These are phyloP conservation scores for Hypoxylon sp. DNA, from an alignment of 2,329 filamentous ascomycete species.

Conservation along the genomic window DNA sequence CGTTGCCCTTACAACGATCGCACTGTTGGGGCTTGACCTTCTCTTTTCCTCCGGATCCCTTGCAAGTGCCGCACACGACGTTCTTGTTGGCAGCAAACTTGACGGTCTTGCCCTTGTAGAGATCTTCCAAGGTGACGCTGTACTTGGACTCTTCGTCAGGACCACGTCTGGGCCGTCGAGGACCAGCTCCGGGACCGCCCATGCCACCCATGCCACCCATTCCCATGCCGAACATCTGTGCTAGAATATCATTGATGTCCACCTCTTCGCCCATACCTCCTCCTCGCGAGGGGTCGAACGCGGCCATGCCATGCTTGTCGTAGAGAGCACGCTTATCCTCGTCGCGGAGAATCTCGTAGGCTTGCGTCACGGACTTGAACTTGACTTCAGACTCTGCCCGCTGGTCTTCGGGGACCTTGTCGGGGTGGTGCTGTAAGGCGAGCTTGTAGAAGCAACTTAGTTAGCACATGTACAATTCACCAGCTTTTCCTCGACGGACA, in stretches of 20 bases:
- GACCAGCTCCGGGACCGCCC: conserved; percentile 54
- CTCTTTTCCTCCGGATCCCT: conserved; percentile 88
- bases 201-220: conserved; percentile 44
- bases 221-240: conserved; percentile 80
- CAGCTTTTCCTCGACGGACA: not conserved
- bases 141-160: conserved; percentile 90
- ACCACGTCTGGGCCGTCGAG: conserved; percentile 72
- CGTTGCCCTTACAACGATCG: conserved; percentile 82
- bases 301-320: conserved; percentile 93
- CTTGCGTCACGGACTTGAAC: conserved; percentile 92
- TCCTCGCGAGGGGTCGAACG: conserved; percentile 80
- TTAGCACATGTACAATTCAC: not conserved
- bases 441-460: conserved; percentile 62
- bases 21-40: conserved; percentile 87
- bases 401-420: conserved; percentile 90
- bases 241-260: conserved; percentile 91
- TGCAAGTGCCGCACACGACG: conserved; percentile 85
- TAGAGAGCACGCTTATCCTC: conserved; percentile 92
- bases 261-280: conserved; percentile 72
- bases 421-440: conserved; percentile 87
- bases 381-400: conserved; percentile 85
- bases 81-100: conserved; percentile 97
- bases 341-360: conserved; percentile 97
- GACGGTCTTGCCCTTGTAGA: conserved; percentile 98
- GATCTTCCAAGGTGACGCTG: conserved; percentile 87